phyloP scores from a whole-genome alignment of 73 alveolate species.

The Paraurostyla sp. region DNA sequence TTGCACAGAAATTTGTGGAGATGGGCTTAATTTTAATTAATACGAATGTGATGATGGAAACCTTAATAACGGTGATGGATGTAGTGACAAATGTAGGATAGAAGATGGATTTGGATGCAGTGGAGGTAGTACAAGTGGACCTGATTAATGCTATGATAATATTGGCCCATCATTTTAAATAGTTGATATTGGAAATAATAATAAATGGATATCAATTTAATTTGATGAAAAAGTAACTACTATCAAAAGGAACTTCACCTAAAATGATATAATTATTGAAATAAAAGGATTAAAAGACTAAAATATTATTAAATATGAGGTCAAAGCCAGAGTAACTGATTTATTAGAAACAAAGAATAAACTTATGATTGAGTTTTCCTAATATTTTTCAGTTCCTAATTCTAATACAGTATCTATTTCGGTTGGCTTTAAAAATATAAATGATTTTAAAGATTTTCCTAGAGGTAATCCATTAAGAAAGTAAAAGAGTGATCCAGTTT shows the following conservation, averaged over 20 bases:
- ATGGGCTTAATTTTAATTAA: conserved; percentile 49
- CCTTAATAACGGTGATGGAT: conserved; percentile 66
- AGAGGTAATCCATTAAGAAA: conserved; percentile 3
- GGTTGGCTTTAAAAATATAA: neutral
- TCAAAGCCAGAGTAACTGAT: neutral
- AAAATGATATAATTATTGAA: neutral
- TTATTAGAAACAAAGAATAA: neutral
- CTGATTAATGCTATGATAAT: conserved; percentile 55
- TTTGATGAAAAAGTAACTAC: neutral
- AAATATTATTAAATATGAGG: neutral
- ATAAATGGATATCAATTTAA: neutral
- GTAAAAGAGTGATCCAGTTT: neutral
- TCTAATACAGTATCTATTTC: neutral
- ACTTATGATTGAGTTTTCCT: neutral
- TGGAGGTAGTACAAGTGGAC: conserved; percentile 37
- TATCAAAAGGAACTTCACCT: neutral
- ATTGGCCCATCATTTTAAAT: conserved; percentile 17
- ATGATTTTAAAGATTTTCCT: neutral
- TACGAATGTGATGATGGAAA: conserved; percentile 75
- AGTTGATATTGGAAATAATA: neutral
- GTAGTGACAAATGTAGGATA: conserved; percentile 38
- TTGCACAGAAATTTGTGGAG: conserved; percentile 77
- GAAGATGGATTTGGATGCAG: conserved; percentile 59
- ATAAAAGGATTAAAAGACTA: neutral
- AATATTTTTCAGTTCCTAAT: neutral